Conservation (phyloP, 1,284 basidiomycete genomes). For the Leccinum angustisporum region DNA sequence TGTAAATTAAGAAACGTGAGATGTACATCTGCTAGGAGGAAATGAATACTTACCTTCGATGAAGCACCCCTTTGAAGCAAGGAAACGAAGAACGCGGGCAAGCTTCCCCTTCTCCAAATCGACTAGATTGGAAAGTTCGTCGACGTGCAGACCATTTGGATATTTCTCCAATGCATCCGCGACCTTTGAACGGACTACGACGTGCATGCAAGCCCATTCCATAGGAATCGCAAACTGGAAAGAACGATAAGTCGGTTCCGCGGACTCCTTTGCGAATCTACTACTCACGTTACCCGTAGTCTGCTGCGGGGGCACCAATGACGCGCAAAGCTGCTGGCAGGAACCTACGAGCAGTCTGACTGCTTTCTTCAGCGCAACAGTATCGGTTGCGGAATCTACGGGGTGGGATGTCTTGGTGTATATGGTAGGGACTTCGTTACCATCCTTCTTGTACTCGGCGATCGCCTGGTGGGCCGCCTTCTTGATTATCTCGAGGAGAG, state of each 20-base stretch:
- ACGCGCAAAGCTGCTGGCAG: conserved; percentile 29
- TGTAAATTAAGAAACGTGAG: background rate
- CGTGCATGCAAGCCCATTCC: conserved; percentile 28
- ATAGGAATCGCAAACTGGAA: conserved; percentile 22
- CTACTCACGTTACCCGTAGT: conserved; percentile 16
- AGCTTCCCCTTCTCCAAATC: conserved; percentile 30
- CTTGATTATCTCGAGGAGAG: background rate
- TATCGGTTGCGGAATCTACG: conserved; percentile 21
- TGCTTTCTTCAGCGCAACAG: conserved; percentile 26
- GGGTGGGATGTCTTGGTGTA: conserved; percentile 25
- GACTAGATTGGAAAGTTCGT: conserved; percentile 23
- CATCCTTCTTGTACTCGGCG: conserved; percentile 27
- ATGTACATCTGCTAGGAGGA: background rate
- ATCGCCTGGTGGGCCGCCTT: conserved; percentile 28
- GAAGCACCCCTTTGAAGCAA: conserved; percentile 36
- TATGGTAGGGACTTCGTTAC: conserved; percentile 23
- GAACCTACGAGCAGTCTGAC: conserved; percentile 31
- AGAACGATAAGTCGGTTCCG: background rate
- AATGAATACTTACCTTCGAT: conserved; percentile 23
- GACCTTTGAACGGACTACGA: conserved; percentile 24
- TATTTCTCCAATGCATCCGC: conserved; percentile 26
- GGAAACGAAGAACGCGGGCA: conserved; percentile 33
- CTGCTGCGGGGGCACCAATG: conserved; percentile 32
- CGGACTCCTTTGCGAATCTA: background rate
- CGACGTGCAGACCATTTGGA: conserved; percentile 30